phyloP scores from a whole-genome alignment of 495 filamentous ascomycete species.

The Articulospora tetracladia region DNA sequence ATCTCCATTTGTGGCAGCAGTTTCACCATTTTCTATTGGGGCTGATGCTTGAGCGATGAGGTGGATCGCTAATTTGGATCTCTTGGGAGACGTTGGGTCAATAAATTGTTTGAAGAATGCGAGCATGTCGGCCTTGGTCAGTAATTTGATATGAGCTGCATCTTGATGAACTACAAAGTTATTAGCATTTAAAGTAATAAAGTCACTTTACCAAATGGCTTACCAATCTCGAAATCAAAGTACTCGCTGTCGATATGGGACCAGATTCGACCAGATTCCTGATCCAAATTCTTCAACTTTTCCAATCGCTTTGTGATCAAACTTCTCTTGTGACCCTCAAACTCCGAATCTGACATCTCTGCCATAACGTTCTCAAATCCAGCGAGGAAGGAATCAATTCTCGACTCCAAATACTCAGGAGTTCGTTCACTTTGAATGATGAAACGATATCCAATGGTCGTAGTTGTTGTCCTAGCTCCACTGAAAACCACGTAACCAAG shows the following conservation, averaged over 20 bases:
- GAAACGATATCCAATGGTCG: conserved; percentile 79
- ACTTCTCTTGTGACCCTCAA: conserved; percentile 87
- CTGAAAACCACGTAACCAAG: conserved; percentile 96
- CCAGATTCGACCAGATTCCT: conserved; percentile 83
- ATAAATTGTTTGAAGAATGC: conserved; percentile 79
- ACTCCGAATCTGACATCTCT: conserved; percentile 78
- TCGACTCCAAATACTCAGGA: conserved; percentile 74
- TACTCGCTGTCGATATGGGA: conserved; percentile 78
- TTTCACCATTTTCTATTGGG: conserved; percentile 21
- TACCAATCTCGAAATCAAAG: conserved; percentile 83
- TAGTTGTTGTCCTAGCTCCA: conserved; percentile 62
- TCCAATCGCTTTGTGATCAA: conserved; percentile 85
- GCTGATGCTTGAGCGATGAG: conserved; percentile 61
- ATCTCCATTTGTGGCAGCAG: conserved; percentile 29
- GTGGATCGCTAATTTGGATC: conserved; percentile 81
- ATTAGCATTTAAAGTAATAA: conserved; percentile 20
- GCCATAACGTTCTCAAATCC: conserved; percentile 59
- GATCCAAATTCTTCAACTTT: conserved; percentile 86
- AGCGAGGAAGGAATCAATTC: conserved; percentile 81
- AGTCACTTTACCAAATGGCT: conserved; percentile 23
- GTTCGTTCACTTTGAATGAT: conserved; percentile 93
- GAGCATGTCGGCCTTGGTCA: conserved; percentile 76
- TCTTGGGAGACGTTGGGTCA: conserved; percentile 62
- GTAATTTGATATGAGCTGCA: conserved; percentile 63
- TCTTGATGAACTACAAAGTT: conserved; percentile 61